These are phyloP conservation scores for Fusarium mexicanum DNA, from an alignment of 2,329 filamentous ascomycete genomes.

Conservation along the genomic window DNA sequence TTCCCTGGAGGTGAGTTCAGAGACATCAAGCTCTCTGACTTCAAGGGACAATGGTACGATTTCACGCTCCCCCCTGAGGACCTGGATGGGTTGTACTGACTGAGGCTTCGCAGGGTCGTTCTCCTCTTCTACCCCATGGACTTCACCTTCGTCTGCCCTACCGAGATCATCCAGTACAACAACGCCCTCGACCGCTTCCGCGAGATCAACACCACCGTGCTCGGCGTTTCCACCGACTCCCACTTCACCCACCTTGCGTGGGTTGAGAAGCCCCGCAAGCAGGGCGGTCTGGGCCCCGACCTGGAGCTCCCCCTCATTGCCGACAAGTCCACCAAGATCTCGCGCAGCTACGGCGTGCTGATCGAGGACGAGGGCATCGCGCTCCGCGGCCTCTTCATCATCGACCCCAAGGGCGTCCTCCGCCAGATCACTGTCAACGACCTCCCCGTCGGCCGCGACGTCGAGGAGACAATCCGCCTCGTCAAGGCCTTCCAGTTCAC, in stretches of 20 bases:
- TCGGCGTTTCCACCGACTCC: conserved; percentile 70
- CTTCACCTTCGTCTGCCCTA: conserved; percentile 74
- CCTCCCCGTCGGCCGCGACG: conserved; percentile 70
- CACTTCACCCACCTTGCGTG: conserved; percentile 68
- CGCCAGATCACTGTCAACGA: conserved; percentile 74
- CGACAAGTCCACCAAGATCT: conserved; percentile 69
- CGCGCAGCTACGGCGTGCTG: conserved; percentile 70
- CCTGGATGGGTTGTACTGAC: background rate
- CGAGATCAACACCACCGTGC: conserved; percentile 66
- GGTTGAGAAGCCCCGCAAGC: conserved; percentile 65
- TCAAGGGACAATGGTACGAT: conserved; percentile 57
- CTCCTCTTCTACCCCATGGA: conserved; percentile 75
- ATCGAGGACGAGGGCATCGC: conserved; percentile 72
- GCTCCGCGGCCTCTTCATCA: conserved; percentile 71
- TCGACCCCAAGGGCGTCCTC: conserved; percentile 69
- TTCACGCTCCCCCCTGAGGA: background rate
- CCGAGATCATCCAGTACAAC: conserved; percentile 73
- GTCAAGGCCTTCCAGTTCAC: conserved; percentile 83
- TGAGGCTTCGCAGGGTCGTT: conserved; percentile 59
- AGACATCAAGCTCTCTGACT: conserved; percentile 57
- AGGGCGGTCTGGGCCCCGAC: conserved; percentile 68
- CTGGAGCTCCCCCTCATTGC: conserved; percentile 70
- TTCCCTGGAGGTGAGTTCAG: conserved; percentile 60
- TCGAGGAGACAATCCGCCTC: conserved; percentile 72
- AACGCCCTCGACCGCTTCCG: conserved; percentile 69